Percentiles rank a stretch among this genome's conserved stretches.
These are phyloP conservation scores for Sphagnum contortum DNA, from an alignment of 225 moss, liverwort and hornwort genomes.

Conservation along the genomic window DNA sequence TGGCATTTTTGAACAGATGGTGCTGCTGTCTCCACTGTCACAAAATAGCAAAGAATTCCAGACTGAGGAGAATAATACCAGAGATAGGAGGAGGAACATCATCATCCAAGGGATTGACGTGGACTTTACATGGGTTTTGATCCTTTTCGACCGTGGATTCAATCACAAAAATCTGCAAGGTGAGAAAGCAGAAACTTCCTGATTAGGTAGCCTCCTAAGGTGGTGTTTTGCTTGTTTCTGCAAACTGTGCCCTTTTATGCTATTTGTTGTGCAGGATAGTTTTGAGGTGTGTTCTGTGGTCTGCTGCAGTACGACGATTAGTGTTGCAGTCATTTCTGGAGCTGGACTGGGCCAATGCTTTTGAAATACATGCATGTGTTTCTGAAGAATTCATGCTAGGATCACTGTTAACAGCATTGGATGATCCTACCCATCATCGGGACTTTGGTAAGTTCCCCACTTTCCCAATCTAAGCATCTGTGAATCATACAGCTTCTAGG, in stretches of 20 bases:
- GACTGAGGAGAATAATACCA: no score
- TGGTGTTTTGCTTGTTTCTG: no score
- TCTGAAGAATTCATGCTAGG: conserved; percentile 70
- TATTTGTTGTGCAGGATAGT: no score
- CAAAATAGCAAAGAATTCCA: no score
- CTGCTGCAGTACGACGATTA: conserved; percentile 51
- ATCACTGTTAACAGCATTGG: conserved; percentile 49
- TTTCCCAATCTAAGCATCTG: no score
- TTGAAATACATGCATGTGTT: conserved; percentile 48
- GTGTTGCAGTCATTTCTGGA: conserved; percentile 75
- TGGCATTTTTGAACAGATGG: no score
- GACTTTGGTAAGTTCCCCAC: conserved; percentile 44
- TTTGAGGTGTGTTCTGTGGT: no score
- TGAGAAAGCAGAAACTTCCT: conserved; percentile 6
- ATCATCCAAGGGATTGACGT: conserved; percentile 35
- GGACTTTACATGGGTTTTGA: conserved; percentile 70
- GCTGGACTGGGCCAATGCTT: conserved; percentile 51
- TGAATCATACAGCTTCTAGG: no score
- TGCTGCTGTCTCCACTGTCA: no score
- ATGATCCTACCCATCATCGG: conserved; percentile 57
- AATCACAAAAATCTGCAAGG: conserved; percentile 70
- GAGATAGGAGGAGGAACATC: no score
- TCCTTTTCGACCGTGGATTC: conserved; percentile 74
- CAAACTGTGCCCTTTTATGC: no score
- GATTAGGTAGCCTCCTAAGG: no score